A percentile compares a stretch with the other conserved stretches of the same genome.
Conservation (phyloP, 441 rosid species). For the Syzygium syzygioides region DNA sequence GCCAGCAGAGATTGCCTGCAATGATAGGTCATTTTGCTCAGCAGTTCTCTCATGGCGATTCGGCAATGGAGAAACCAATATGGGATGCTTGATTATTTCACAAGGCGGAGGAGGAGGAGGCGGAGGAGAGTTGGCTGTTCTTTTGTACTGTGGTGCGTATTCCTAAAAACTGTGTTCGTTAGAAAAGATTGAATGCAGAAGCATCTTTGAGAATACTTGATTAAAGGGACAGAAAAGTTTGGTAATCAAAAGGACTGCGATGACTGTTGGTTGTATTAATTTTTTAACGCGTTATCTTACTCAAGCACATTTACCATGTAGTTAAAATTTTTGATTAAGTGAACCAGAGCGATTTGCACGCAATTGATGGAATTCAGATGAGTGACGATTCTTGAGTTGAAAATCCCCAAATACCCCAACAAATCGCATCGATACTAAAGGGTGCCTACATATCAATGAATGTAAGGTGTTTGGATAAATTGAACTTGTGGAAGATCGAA, state of each 20-base stretch:
- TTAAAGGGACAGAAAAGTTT: neutral
- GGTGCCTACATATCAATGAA: neutral
- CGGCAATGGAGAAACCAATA: slow-evolving; percentile 40
- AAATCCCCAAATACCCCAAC: neutral
- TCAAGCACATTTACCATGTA: neutral
- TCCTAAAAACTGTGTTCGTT: neutral
- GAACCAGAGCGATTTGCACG: neutral
- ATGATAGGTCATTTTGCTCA: slow-evolving; percentile 39
- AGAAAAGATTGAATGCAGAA: neutral
- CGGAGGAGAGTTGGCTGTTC: neutral
- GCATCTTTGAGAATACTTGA: neutral
- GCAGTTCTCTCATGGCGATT: slow-evolving; percentile 35
- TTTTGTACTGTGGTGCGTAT: neutral
- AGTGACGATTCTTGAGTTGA: neutral
- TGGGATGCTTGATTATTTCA: slow-evolving; percentile 43
- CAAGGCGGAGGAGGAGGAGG: neutral
- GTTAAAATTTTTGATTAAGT: rapidly evolving
- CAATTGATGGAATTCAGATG: neutral
- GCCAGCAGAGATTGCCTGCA: slow-evolving; percentile 24
- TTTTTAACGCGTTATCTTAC: neutral
- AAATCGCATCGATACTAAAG: neutral
- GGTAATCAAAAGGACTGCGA: neutral
- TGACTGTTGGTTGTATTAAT: neutral
- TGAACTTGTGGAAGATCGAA: neutral
- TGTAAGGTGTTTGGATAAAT: neutral